Conservation (phyloP, 495 filamentous ascomycete genomes). For the Talaromyces liani region DNA sequence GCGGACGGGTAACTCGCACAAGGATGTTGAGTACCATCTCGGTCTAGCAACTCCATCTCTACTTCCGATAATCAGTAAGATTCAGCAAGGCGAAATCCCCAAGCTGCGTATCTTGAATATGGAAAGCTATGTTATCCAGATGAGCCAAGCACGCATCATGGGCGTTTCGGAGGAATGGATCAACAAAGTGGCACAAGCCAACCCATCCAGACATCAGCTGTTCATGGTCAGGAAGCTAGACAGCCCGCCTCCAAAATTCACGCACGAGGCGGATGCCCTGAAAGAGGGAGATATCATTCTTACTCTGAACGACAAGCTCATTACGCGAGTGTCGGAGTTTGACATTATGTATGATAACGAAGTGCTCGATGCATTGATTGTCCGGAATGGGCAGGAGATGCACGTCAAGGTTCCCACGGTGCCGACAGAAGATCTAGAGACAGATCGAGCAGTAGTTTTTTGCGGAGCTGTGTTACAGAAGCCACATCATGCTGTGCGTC, state of each 20-base stretch:
- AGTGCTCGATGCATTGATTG: conserved; percentile 71
- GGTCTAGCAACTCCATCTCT: conserved; percentile 84
- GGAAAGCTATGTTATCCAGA: conserved; percentile 90
- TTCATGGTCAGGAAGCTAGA: conserved; percentile 98
- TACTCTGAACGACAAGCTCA: conserved; percentile 81
- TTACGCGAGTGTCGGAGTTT: conserved; percentile 86
- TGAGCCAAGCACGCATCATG: conserved; percentile 98
- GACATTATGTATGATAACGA: conserved; percentile 95
- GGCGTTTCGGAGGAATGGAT: conserved; percentile 96
- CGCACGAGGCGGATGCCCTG: conserved; percentile 39
- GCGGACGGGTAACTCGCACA: conserved; percentile 63
- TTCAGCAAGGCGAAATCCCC: conserved; percentile 70
- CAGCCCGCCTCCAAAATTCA: conserved; percentile 47
- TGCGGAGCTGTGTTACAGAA: conserved; percentile 90
- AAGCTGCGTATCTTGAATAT: conserved; percentile 84
- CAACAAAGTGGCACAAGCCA: conserved; percentile 72
- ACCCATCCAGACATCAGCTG: conserved; percentile 85
- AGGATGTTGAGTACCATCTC: conserved; percentile 96
- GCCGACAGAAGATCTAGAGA: conserved; percentile 84
- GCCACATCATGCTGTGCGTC: conserved; percentile 91
- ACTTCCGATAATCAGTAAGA: conserved; percentile 74
- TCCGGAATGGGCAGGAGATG: conserved; percentile 80
- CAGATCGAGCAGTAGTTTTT: conserved; percentile 83
- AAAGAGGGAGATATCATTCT: conserved; percentile 91
- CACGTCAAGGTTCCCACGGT: conserved; percentile 75